phyloP scores from a whole-genome alignment of 2,329 filamentous ascomycete species.

The Ceratocystis cacaofunesta region DNA sequence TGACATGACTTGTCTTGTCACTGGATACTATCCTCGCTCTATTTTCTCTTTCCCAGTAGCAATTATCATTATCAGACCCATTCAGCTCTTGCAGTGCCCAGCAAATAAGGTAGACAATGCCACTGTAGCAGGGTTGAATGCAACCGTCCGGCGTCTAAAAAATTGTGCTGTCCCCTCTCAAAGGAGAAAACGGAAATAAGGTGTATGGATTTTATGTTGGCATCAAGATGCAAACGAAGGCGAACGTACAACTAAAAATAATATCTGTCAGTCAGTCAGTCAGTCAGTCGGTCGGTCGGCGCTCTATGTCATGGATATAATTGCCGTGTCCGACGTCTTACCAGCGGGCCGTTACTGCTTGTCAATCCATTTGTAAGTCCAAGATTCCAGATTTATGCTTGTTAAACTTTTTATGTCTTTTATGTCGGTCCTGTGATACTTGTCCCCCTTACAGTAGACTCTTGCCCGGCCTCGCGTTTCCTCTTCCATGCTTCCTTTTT shows the following conservation, averaged over 20 bases:
- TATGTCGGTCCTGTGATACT: neutral
- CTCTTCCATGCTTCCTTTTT: neutral
- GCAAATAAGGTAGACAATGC: neutral
- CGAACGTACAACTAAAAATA: neutral
- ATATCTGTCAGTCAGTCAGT: neutral
- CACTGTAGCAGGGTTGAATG: neutral
- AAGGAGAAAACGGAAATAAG: neutral
- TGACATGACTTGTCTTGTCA: neutral
- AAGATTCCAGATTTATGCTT: neutral
- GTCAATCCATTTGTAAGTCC: neutral
- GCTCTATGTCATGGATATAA: neutral
- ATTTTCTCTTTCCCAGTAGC: neutral
- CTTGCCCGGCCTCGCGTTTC: neutral
- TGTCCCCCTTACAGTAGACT: neutral
- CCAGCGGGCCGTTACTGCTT: neutral
- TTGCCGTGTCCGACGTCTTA: neutral
- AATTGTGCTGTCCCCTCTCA: neutral
- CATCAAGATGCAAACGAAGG: neutral
- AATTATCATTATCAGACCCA: neutral
- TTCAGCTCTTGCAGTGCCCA: neutral
- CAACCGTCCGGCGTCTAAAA: neutral
- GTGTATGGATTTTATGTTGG: neutral
- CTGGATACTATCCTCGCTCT: neutral
- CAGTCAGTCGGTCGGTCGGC: neutral
- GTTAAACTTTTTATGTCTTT: neutral